Conservation (phyloP, 331 rosid genomes). For the Dryas integrifolia region DNA sequence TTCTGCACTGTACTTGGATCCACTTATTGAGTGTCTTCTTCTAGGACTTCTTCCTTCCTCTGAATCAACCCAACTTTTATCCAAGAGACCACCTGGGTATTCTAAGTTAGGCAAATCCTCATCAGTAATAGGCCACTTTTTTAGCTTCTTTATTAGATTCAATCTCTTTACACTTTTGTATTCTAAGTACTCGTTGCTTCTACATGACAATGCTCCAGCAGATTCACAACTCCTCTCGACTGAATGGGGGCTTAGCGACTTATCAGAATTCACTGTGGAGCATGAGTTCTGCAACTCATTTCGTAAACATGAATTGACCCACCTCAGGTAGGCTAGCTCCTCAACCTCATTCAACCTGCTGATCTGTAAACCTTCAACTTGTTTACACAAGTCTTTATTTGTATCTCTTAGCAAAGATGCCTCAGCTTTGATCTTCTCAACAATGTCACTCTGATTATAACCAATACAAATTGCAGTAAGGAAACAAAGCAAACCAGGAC, state of each 20-base stretch:
- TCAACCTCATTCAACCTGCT: slow-evolving; percentile 94
- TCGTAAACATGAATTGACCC: slow-evolving; percentile 94
- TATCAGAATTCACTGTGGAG: slow-evolving; percentile 49
- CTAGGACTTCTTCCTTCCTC: slow-evolving; percentile 61
- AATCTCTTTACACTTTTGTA: slow-evolving; percentile 49
- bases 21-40: slow-evolving; percentile 94
- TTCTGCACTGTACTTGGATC: slow-evolving; percentile 67
- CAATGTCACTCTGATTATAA: slow-evolving; percentile 58
- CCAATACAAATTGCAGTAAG: slow-evolving; percentile 11
- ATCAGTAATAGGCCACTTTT: slow-evolving; percentile 70
- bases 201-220: slow-evolving; percentile 49
- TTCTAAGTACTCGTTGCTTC: slow-evolving; percentile 45
- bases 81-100: slow-evolving; percentile 46
- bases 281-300: slow-evolving; percentile 77
- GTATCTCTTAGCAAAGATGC: slow-evolving; percentile 72
- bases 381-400: slow-evolving; percentile 90
- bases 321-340: slow-evolving; percentile 97
- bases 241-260: slow-evolving; percentile 54
- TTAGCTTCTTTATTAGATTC: slow-evolving; percentile 63
- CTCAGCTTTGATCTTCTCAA: slow-evolving; percentile 86
- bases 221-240: slow-evolving; percentile 48
- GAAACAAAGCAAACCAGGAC: neutral
- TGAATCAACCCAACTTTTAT: slow-evolving; percentile 57
- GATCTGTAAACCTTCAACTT: slow-evolving; percentile 93
- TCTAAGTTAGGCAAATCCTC: slow-evolving; percentile 61